A percentile compares a stretch with the other conserved stretches of the same genome.
Evolutionary conservation across 495 filamentous ascomycete genomes (phyloP).

Genomic region (Aspergillus affinis): DNA sequence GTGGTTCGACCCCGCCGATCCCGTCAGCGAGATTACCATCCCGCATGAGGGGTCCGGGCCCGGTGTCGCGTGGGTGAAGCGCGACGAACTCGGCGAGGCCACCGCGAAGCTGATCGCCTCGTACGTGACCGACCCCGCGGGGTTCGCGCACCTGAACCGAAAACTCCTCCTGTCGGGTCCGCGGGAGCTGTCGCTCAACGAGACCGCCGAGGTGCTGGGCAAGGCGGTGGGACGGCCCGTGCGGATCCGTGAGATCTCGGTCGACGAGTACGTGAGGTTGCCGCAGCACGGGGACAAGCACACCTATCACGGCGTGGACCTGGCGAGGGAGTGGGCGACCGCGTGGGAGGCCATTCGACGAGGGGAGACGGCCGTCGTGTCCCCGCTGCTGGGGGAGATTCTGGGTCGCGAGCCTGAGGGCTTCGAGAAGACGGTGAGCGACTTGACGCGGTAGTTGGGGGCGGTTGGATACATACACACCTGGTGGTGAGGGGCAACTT

Average conservation of each 20-base stretch:
- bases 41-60: conserved; percentile 48
- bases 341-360: conserved; percentile 42
- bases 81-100: conserved; percentile 51
- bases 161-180: conserved; percentile 40
- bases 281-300: conserved; percentile 14
- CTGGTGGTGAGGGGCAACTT: neutral
- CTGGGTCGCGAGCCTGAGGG: conserved; percentile 34
- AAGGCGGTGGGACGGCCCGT: conserved; percentile 30
- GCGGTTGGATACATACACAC: neutral
- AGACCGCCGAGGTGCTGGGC: conserved; percentile 36
- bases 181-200: conserved; percentile 32
- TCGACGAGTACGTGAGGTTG: conserved; percentile 40
- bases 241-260: conserved; percentile 26
- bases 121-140: conserved; percentile 18
- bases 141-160: conserved; percentile 31
- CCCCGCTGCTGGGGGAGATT: conserved; percentile 35
- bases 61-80: conserved; percentile 53
- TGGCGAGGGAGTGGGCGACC: conserved; percentile 34
- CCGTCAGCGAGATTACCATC: conserved; percentile 43
- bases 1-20: conserved; percentile 48
- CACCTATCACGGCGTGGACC: conserved; percentile 25
- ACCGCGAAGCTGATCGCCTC: conserved; percentile 36
- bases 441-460: conserved; percentile 1
- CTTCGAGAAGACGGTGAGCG: conserved; percentile 29
- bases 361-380: conserved; percentile 41